Base-by-base conservation (phyloP, 1,284 basidiomycete genomes). In the Pseudozyma pruni region DNA sequence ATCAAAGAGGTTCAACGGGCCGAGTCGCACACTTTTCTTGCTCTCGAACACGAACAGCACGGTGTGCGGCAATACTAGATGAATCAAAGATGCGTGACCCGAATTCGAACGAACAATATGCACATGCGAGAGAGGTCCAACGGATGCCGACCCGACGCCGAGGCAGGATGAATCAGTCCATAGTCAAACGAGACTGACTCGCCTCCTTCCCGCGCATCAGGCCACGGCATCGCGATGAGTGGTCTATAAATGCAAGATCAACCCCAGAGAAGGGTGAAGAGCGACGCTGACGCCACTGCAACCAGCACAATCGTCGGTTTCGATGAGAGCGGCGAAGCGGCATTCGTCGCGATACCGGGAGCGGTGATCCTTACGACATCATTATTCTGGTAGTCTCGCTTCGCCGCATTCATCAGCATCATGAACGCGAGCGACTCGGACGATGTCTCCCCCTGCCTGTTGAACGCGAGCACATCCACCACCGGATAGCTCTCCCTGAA, bases 341-440 rank as follows among this genome's bases (percentile, higher is more conserved):
- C 45, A 25, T 47, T 60, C 16, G 57, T 51, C 17, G 57, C 44
- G n/a, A 46, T 53, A 19, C 41, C 39, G 11, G 50, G 49, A 6
- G 55, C 50, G 8, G 39, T 55, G 60, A 70, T 60, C 14, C 50
- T 34, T 8, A 70, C 60, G 4, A 64, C 61, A n/a, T 64, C 56
- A 3, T 39, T 48, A 39, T 64, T 70, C 50, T 49, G 52, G 41
- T 74, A 74, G 44, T 81, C 79, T 23, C 79, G 56, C 41, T 76
- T 66, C 2, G 80, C 80, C 1, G 78, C 72, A 14, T 53, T 52
- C 53, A 81, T 70, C 23, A 81, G 50, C 54, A 79, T 58, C 41
- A 76, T 27, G 48, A 81, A 81, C 6, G 78, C 59, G 7, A 81
- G 63, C 23, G 55, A 58, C 53, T 81, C 80, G 7, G 76, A 54